Conservation (phyloP, 2,329 filamentous ascomycete genomes). For the Orbilia oligospora region DNA sequence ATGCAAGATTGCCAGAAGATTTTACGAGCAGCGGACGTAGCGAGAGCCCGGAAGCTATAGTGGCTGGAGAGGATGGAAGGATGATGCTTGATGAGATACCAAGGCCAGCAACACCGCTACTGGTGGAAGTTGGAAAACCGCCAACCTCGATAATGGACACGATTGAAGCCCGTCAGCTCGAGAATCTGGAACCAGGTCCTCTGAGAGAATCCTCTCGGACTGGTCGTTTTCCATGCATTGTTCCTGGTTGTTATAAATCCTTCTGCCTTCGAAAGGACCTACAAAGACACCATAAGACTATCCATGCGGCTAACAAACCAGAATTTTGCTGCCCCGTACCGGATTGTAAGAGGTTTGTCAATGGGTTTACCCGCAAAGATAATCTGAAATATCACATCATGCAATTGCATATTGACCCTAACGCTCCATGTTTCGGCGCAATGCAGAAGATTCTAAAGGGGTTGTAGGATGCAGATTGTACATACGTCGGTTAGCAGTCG, state of each 20-base stretch:
- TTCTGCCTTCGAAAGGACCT: slow-evolving; percentile 57
- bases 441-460: slow-evolving; percentile 49
- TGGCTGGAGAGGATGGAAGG: not conserved
- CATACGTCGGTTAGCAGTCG: not conserved
- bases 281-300: slow-evolving; percentile 50
- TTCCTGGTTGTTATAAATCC: slow-evolving; percentile 37
- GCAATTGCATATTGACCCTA: slow-evolving; percentile 54
- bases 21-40: slow-evolving; percentile 16
- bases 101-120: slow-evolving; percentile 13
- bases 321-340: slow-evolving; percentile 56
- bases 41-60: not conserved
- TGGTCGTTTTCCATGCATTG: slow-evolving; percentile 45
- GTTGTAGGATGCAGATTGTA: slow-evolving; percentile 20
- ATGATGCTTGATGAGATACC: slow-evolving; percentile 8
- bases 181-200: slow-evolving; percentile 20
- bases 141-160: slow-evolving; percentile 20
- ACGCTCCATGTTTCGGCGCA: slow-evolving; percentile 34
- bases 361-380: slow-evolving; percentile 58
- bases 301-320: slow-evolving; percentile 52
- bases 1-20: slow-evolving; percentile 51
- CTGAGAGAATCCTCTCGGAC: slow-evolving; percentile 26
- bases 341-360: slow-evolving; percentile 42
- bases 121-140: slow-evolving; percentile 9
- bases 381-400: slow-evolving; percentile 60
- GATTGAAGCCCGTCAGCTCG: slow-evolving; percentile 20